phyloP scores from a whole-genome alignment of 176 grass and related monocot genomes.

The Themeda triandra region DNA sequence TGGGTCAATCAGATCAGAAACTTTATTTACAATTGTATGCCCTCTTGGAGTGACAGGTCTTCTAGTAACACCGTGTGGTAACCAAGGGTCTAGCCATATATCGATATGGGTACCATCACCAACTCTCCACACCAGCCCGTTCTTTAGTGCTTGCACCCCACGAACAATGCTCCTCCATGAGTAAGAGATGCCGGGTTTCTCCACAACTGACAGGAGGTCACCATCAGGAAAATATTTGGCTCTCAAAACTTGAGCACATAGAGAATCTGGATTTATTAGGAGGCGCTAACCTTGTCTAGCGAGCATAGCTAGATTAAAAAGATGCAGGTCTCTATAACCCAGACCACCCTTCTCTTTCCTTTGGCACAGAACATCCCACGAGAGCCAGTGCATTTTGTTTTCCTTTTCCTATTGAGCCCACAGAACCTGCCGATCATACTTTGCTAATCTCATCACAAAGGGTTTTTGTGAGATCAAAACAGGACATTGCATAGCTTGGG shows the following conservation, averaged over 20 bases:
- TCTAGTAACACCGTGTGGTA: too few relatives aligned
- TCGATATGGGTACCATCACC: too few relatives aligned
- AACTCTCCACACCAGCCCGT: too few relatives aligned
- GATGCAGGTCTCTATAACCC: background rate
- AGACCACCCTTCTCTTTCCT: background rate
- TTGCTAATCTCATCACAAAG: background rate
- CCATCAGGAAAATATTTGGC: background rate
- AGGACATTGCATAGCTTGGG: background rate
- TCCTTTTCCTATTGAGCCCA: background rate
- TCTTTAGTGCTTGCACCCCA: too few relatives aligned
- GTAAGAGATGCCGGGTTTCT: background rate
- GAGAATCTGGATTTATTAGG: background rate
- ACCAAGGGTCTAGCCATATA: too few relatives aligned
- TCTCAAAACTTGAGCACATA: background rate
- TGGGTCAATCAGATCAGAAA: too few relatives aligned
- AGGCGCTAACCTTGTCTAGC: background rate
- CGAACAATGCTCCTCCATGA: too few relatives aligned
- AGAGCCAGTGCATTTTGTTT: background rate
- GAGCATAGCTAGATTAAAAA: background rate
- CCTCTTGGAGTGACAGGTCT: too few relatives aligned
- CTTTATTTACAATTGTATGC: too few relatives aligned
- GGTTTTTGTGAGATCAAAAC: too few relatives aligned
- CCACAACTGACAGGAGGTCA: background rate
- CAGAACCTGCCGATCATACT: background rate
- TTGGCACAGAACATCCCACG: fast-evolving